Conservation (phyloP, 2,329 filamentous ascomycete genomes). For the Lomentospora prolificans region DNA sequence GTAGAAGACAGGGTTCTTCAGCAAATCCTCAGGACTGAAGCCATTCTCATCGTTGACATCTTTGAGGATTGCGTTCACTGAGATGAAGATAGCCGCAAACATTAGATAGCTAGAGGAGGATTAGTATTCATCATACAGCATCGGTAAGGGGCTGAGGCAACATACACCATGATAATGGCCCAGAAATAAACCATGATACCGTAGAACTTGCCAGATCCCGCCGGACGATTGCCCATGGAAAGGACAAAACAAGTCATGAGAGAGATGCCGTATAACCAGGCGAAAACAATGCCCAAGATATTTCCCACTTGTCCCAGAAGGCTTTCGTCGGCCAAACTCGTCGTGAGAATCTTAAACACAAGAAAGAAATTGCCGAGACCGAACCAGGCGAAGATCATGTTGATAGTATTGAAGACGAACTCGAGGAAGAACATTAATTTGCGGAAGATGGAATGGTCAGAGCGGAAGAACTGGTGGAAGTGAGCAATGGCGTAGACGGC, state of each 20-base stretch:
- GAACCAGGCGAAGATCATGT: conserved; percentile 99
- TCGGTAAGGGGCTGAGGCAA: conserved; percentile 14
- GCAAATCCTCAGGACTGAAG: conserved; percentile 64
- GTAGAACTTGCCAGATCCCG: conserved; percentile 89
- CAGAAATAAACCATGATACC: conserved; percentile 98
- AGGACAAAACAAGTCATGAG: conserved; percentile 92
- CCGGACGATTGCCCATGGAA: conserved; percentile 85
- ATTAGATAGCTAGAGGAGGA: conserved; percentile 59
- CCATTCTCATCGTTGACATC: conserved; percentile 51
- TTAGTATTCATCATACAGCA: conserved; percentile 11
- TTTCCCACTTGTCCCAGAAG: conserved; percentile 70
- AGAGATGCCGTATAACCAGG: conserved; percentile 90
- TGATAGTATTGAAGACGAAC: conserved; percentile 87
- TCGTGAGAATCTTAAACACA: conserved; percentile 93
- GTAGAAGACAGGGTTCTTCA: conserved; percentile 84
- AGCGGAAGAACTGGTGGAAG: conserved; percentile 93
- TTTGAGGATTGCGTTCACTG: conserved; percentile 70
- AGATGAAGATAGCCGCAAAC: conserved; percentile 92
- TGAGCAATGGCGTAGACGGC: conserved; percentile 91
- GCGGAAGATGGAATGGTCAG: conserved; percentile 75
- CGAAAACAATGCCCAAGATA: conserved; percentile 80
- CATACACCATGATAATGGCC: conserved; percentile 85
- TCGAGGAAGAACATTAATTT: conserved; percentile 88
- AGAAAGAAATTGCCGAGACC: conserved; percentile 98
- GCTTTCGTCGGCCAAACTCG: conserved; percentile 59